Evolutionary conservation across 2,329 filamentous ascomycete species (phyloP), one percentile per base, ranked within the genome.

Genomic region (Talaromyces sp.): DNA sequence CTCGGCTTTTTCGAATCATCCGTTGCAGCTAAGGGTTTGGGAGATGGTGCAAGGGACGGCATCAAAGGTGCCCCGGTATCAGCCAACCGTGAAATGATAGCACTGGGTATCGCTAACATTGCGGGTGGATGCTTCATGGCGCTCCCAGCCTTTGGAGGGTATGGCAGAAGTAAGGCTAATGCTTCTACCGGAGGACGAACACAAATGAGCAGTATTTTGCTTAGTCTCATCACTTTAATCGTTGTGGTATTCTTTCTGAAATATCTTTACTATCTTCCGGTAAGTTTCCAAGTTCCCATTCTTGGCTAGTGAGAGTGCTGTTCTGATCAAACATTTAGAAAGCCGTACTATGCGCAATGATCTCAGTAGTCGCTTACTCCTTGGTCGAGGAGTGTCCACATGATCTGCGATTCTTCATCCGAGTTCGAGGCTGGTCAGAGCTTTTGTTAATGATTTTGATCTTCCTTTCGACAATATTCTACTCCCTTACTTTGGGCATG

Each of bases 1-100:
- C 86, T 99, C 0, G 95, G 95, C n/a, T 99, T 99, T 76, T 99
- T 99, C 69, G 95, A 99, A 75, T 96, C 91, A 2, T 96, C 92
- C 0, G 92, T 99, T 13, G 95, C 95, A 1, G 95, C 95, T 38
- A 98, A 98, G 77, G 93, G 90, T 64, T 79, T 99, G 2, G 89
- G 89, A 14, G 80, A 79, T 54, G 80, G 80, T 7, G 78, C 85
- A 49, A 80, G 80, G 56, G 85, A 88, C 64, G 85, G 85, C 10
- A 88, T 97, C 32, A 84, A 90, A 62, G 89, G 87, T 32, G 91
- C 97, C 71, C 85, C 89, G 57, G 81, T 97, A 49, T 96, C 92
- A 71, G 86, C 95, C 1, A 99, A 99, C 72, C 84, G 95, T 54
- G 95, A 99, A 73, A 86, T 99, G 65, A 90, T 98, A 56, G 93